These are phyloP conservation scores for Pterocarpus macrocarpus DNA, from an alignment of 306 rosid genomes.

Conservation along the genomic window DNA sequence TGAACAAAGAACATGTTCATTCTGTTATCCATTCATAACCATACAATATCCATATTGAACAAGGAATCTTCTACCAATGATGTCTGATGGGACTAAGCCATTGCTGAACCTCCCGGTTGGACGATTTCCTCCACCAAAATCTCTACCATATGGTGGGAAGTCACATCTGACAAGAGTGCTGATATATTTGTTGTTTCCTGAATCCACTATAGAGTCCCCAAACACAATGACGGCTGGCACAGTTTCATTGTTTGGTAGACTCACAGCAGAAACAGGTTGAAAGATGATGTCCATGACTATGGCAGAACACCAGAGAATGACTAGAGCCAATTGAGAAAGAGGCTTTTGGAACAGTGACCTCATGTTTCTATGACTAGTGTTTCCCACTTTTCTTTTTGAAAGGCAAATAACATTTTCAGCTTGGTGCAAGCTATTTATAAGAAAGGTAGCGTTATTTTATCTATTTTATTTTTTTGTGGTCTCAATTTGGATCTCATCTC, in stretches of 20 bases:
- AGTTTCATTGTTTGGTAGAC: slow-evolving; percentile 49
- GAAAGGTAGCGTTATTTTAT: background rate
- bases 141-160: slow-evolving; percentile 82
- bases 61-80: slow-evolving; percentile 53
- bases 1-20: background rate
- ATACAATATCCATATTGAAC: background rate
- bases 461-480: background rate
- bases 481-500: background rate
- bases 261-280: slow-evolving; percentile 17
- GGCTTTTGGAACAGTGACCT: slow-evolving; percentile 6
- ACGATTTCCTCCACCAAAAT: slow-evolving; percentile 50
- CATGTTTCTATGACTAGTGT: slow-evolving; percentile 33
- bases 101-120: slow-evolving; percentile 84
- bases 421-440: slow-evolving; percentile 31
- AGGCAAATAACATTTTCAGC: slow-evolving; percentile 12
- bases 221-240: slow-evolving; percentile 73
- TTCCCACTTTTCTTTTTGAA: slow-evolving; percentile 9
- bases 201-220: slow-evolving; percentile 84
- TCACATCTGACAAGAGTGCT: slow-evolving; percentile 60
- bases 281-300: slow-evolving; percentile 20
- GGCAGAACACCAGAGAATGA: slow-evolving; percentile 26
- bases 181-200: slow-evolving; percentile 77
- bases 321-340: slow-evolving; percentile 2
- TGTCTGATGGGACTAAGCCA: slow-evolving; percentile 70
- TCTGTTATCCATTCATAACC: background rate